Conservation (phyloP, 176 grass and related monocot species). For the Phoenix roebelenii region DNA sequence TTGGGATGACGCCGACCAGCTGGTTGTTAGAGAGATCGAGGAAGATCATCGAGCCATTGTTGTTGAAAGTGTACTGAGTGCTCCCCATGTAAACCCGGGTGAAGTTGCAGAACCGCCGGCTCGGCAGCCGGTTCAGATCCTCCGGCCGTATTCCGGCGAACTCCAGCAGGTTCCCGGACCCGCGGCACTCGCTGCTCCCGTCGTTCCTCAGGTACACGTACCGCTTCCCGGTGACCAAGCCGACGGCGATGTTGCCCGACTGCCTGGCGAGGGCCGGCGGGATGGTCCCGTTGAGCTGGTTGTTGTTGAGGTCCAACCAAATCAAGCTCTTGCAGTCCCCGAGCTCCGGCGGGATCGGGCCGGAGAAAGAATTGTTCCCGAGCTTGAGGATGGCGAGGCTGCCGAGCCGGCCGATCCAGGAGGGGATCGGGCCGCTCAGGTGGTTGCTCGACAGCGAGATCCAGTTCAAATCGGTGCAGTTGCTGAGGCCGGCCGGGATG, state of each 20-base stretch:
- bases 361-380: conserved; percentile 78
- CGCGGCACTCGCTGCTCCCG: conserved; percentile 69
- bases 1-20: conserved; percentile 51
- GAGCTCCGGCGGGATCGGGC: conserved; percentile 60
- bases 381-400: conserved; percentile 79
- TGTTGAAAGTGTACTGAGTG: conserved; percentile 72
- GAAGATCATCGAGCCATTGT: conserved; percentile 97
- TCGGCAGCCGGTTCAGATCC: conserved; percentile 61
- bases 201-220: conserved; percentile 87
- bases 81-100: conserved; percentile 80
- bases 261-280: conserved; percentile 55
- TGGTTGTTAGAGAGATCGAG: conserved; percentile 89
- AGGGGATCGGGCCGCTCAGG: conserved; percentile 54
- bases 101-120: conserved; percentile 74
- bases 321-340: conserved; percentile 90
- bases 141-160: conserved; percentile 72
- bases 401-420: conserved; percentile 74
- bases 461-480: conserved; percentile 79
- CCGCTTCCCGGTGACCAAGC: conserved; percentile 56
- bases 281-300: conserved; percentile 71
- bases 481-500: conserved; percentile 50
- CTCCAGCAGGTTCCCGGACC: conserved; percentile 76
- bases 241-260: conserved; percentile 64
- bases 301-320: conserved; percentile 84
- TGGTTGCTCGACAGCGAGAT: conserved; percentile 88